Conservation (phyloP, 208 protist species). For the Trypanosoma congolense region DNA sequence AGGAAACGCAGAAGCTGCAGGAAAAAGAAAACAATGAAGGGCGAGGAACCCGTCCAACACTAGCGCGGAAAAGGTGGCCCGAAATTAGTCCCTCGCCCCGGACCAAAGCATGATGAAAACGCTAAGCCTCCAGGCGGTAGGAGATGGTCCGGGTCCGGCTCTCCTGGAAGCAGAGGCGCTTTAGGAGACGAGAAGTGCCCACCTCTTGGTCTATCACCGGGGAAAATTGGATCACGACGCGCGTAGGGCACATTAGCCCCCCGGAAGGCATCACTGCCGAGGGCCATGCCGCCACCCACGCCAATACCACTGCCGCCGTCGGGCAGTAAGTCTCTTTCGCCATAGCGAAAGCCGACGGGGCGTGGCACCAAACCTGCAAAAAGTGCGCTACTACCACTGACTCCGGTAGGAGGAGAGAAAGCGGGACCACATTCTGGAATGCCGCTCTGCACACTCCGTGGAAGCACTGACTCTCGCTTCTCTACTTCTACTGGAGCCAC, state of each 20-base stretch:
- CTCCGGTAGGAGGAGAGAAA: slow-evolving; percentile 1
- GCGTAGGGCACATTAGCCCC: slow-evolving; percentile 21
- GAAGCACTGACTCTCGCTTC: too few relatives aligned
- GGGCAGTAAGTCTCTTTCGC: slow-evolving; percentile 62
- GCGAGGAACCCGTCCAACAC: not conserved
- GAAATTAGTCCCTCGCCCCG: not conserved
- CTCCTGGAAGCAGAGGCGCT: slow-evolving; percentile 51
- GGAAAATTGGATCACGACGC: slow-evolving; percentile 82
- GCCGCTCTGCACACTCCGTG: too few relatives aligned
- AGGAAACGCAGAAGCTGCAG: too few relatives aligned
- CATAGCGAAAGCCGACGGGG: slow-evolving; percentile 59
- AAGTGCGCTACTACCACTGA: slow-evolving; percentile 3
- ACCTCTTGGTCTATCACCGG: slow-evolving; percentile 35
- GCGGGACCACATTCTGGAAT: not conserved
- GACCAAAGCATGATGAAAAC: slow-evolving; percentile 37
- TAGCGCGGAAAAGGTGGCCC: not conserved
- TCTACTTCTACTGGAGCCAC: too few relatives aligned
- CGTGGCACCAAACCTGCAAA: slow-evolving; percentile 44
- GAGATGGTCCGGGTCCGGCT: slow-evolving; percentile 73
- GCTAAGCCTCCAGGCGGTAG: slow-evolving; percentile 52
- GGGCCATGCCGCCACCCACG: slow-evolving; percentile 40
- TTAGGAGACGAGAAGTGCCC: slow-evolving; percentile 1
- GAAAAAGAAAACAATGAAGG: slow-evolving; percentile 2
- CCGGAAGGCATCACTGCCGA: slow-evolving; percentile 42
- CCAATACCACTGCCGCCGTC: slow-evolving; percentile 40